Conservation (phyloP, 306 rosid species). For the Coriaria nepalensis region DNA sequence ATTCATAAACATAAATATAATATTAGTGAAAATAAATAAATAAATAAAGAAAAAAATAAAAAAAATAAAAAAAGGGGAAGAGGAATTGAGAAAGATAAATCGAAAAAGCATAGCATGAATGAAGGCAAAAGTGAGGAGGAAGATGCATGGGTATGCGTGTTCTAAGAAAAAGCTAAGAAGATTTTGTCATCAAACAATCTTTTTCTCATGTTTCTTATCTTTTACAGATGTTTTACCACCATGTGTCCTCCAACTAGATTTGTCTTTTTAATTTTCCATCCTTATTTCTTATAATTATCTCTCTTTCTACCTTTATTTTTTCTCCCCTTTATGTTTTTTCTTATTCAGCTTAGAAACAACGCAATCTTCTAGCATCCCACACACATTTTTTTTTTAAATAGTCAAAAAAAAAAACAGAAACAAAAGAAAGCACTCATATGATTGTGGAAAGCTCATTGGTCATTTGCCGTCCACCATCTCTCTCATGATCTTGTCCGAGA, state of each 20-base stretch:
- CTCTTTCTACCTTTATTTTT: background rate
- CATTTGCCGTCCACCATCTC: constrained; percentile 12
- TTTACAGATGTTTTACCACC: constrained; percentile 57
- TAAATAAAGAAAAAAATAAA: constrained; percentile 1
- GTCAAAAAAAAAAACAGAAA: constrained; percentile 18
- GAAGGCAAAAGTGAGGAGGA: constrained; percentile 33
- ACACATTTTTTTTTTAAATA: constrained; percentile 13
- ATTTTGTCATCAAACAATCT: constrained; percentile 28
- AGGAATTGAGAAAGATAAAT: constrained; percentile 47
- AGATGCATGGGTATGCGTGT: constrained; percentile 31
- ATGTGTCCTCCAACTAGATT: constrained; percentile 26
- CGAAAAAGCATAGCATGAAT: constrained; percentile 27
- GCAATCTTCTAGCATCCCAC: constrained; percentile 45
- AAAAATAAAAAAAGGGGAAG: constrained; percentile 11
- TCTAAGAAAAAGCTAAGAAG: constrained; percentile 19
- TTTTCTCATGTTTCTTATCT: constrained; percentile 22
- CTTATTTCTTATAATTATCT: constrained; percentile 2
- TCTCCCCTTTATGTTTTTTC: background rate
- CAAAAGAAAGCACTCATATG: constrained; percentile 51
- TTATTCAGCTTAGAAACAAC: constrained; percentile 78
- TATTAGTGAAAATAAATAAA: background rate
- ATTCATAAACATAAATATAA: no score
- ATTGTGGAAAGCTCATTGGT: constrained; percentile 35
- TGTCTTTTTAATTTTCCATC: constrained; percentile 17
- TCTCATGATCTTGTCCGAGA: background rate